phyloP scores from a whole-genome alignment of 257 asterid genomes.

The Solanum chiquidenum region DNA sequence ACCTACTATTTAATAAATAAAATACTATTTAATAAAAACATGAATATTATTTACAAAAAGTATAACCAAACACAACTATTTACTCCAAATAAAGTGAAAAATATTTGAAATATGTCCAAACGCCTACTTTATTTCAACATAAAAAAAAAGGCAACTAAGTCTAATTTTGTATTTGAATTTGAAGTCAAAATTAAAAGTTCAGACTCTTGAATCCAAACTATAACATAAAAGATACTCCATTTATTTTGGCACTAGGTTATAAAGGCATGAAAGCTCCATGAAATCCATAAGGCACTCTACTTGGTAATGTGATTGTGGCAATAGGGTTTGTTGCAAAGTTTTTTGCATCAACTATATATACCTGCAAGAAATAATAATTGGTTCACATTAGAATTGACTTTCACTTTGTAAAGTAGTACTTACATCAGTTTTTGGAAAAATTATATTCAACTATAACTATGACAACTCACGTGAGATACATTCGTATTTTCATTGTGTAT shows the following conservation, averaged over 20 bases:
- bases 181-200: too few relatives aligned
- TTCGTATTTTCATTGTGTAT: conserved; percentile 13
- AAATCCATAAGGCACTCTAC: conserved; percentile 31
- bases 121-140: too few relatives aligned
- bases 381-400: background rate
- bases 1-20: too few relatives aligned
- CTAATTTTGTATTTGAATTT: too few relatives aligned
- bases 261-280: conserved; percentile 20
- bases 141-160: too few relatives aligned
- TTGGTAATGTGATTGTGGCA: conserved; percentile 18
- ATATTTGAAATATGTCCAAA: too few relatives aligned
- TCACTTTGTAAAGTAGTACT: background rate
- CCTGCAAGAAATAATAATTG: conserved; percentile 4
- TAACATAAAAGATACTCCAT: too few relatives aligned
- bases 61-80: too few relatives aligned
- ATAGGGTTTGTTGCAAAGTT: conserved; percentile 11
- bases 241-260: background rate
- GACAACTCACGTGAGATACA: conserved; percentile 8
- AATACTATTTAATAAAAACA: too few relatives aligned
- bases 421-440: background rate
- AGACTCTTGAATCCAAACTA: too few relatives aligned
- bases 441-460: background rate
- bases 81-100: too few relatives aligned
- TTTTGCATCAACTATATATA: conserved; percentile 23
- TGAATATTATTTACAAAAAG: too few relatives aligned